These are phyloP conservation scores for Phaeosphaeriaceae sp. DNA, from an alignment of 2,329 filamentous ascomycete genomes.

Conservation along the genomic window DNA sequence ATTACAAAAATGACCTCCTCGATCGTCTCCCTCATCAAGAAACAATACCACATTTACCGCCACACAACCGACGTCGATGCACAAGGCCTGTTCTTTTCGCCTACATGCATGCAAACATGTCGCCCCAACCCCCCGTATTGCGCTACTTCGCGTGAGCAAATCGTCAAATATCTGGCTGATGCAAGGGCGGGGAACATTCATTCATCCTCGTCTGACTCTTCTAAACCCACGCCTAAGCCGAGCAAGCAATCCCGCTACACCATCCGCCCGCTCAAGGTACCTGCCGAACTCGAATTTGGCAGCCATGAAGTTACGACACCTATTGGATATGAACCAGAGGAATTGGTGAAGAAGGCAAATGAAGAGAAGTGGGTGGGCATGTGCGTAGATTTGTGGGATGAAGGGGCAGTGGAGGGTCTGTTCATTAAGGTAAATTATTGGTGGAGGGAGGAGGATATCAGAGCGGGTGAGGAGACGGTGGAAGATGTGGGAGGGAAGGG, in stretches of 20 bases:
- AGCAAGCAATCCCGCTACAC: slow-evolving; percentile 6
- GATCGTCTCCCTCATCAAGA: slow-evolving; percentile 8
- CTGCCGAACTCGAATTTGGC: slow-evolving; percentile 12
- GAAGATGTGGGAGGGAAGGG: slow-evolving; percentile 1
- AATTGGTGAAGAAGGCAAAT: slow-evolving; percentile 5
- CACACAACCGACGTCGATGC: slow-evolving; percentile 11
- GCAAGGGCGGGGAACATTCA: slow-evolving; percentile 12
- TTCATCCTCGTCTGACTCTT: background rate
- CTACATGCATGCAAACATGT: slow-evolving; percentile 18
- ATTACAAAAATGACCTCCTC: background rate
- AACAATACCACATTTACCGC: slow-evolving; percentile 14
- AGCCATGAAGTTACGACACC: slow-evolving; percentile 3
- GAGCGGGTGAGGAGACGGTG: slow-evolving; percentile 3
- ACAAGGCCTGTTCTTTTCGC: slow-evolving; percentile 20
- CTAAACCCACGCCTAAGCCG: background rate
- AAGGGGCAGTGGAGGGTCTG: slow-evolving; percentile 6
- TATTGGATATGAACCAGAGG: slow-evolving; percentile 1
- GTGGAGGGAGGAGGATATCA: slow-evolving; percentile 15
- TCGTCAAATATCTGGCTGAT: slow-evolving; percentile 14
- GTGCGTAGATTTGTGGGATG: slow-evolving; percentile 19
- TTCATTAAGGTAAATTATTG: slow-evolving; percentile 23
- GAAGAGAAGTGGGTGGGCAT: slow-evolving; percentile 17
- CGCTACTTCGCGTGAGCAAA: slow-evolving; percentile 10
- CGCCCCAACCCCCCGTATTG: slow-evolving; percentile 18
- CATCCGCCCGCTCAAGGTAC: slow-evolving; percentile 8